Conservation (phyloP, 2,329 filamentous ascomycete species). For the Talaromyces piceae region DNA sequence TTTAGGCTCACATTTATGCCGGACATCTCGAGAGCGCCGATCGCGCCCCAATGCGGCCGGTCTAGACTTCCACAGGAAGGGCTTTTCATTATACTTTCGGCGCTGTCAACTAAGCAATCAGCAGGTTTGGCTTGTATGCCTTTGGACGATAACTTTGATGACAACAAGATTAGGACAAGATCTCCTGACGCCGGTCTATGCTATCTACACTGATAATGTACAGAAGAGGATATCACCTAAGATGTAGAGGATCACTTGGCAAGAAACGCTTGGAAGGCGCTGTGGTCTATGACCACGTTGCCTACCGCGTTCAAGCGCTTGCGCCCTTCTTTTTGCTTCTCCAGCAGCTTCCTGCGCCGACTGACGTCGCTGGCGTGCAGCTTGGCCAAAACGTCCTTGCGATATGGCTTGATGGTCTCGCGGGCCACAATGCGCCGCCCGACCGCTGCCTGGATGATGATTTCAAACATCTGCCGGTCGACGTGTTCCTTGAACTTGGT, state of each 20-base stretch:
- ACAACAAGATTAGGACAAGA: too few species aligned
- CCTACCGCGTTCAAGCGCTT: conserved; percentile 72
- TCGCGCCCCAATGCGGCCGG: too few species aligned
- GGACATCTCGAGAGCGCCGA: too few species aligned
- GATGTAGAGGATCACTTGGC: conserved; percentile 69
- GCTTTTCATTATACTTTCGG: too few species aligned
- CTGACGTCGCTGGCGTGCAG: conserved; percentile 85
- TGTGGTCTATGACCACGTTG: conserved; percentile 93
- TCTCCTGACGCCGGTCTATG: background rate
- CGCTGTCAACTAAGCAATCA: too few species aligned
- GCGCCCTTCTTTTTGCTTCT: conserved; percentile 93
- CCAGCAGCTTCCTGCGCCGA: conserved; percentile 74
- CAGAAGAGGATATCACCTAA: background rate
- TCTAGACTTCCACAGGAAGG: too few species aligned
- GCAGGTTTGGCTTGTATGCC: too few species aligned
- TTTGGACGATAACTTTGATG: too few species aligned
- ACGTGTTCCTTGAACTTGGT: conserved; percentile 96
- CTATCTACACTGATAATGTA: background rate
- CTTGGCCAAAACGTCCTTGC: conserved; percentile 91
- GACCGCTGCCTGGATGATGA: conserved; percentile 85
- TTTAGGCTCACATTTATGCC: too few species aligned
- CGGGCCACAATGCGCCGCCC: conserved; percentile 77
- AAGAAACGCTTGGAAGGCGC: conserved; percentile 89
- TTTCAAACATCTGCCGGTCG: conserved; percentile 92
- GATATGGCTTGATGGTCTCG: conserved; percentile 92